Conservation (phyloP, 2,329 filamentous ascomycete genomes). For the Bipolaris zeicola region DNA sequence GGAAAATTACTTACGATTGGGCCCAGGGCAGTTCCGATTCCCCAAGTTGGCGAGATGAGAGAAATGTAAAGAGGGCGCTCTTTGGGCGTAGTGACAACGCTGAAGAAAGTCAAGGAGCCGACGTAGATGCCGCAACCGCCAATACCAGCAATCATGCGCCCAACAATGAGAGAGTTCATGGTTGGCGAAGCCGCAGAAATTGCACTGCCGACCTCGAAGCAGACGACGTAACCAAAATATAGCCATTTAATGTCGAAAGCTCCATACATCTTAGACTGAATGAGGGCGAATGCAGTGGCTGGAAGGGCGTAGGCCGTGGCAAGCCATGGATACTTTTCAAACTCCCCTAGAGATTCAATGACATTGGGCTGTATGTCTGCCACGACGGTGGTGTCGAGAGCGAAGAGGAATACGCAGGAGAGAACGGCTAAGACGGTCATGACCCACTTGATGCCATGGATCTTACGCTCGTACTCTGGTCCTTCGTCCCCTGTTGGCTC, state of each 20-base stretch:
- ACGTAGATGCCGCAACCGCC: background rate
- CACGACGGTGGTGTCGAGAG: constrained; percentile 39
- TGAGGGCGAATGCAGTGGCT: background rate
- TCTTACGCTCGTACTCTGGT: constrained; percentile 4
- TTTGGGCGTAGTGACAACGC: background rate
- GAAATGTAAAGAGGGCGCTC: background rate
- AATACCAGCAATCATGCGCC: background rate
- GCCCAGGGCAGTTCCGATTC: background rate
- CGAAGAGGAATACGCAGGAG: constrained; percentile 30
- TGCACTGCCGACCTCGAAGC: background rate
- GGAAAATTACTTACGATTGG: background rate
- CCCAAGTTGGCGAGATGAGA: background rate
- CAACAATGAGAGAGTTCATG: constrained; percentile 1
- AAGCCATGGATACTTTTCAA: constrained; percentile 1
- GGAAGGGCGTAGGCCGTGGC: background rate
- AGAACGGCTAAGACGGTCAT: constrained; percentile 10
- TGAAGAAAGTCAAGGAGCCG: background rate
- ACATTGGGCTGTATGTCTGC: constrained; percentile 31
- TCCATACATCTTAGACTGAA: constrained; percentile 1
- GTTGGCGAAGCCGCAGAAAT: background rate
- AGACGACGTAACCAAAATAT: background rate
- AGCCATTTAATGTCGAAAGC: constrained; percentile 1
- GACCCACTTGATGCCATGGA: constrained; percentile 4
- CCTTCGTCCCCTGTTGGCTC: background rate
- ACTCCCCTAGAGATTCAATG: constrained; percentile 7